Evolutionary conservation across 1,139 yeast species (phyloP).

Genomic region (Taphrina communis): DNA sequence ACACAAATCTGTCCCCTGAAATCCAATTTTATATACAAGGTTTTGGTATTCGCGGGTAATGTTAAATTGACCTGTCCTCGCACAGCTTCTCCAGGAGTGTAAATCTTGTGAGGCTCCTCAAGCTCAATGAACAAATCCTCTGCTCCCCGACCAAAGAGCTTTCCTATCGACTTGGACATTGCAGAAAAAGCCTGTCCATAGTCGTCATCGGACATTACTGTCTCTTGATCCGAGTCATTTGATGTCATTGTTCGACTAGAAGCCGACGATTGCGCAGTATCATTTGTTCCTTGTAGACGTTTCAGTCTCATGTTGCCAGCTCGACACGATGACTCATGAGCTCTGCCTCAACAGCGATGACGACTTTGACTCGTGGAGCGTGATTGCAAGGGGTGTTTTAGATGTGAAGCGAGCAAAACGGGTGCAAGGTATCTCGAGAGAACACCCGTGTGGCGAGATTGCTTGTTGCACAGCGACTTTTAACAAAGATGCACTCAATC

Average conservation of each 20-base stretch:
- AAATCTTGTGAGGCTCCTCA: slow-evolving; percentile 73
- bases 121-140: slow-evolving; percentile 70
- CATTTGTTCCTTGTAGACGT: neutral
- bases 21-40: slow-evolving; percentile 48
- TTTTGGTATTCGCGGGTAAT: slow-evolving; percentile 48
- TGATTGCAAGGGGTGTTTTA: too few species aligned
- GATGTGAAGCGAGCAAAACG: too few species aligned
- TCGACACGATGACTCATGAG: too few species aligned
- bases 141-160: slow-evolving; percentile 10
- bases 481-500: too few species aligned
- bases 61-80: slow-evolving; percentile 51
- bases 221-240: neutral
- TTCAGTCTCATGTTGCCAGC: too few species aligned
- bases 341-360: too few species aligned
- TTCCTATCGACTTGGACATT: neutral
- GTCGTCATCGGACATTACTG: neutral
- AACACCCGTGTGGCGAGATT: too few species aligned
- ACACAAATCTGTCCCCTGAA: slow-evolving; percentile 51
- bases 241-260: neutral
- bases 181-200: neutral
- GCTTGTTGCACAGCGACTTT: too few species aligned
- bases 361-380: too few species aligned
- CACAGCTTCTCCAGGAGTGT: slow-evolving; percentile 72
- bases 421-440: too few species aligned
- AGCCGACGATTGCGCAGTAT: neutral